Base-by-base conservation (phyloP, 495 filamentous ascomycete species). In the Penicillium simplicissimum region DNA sequence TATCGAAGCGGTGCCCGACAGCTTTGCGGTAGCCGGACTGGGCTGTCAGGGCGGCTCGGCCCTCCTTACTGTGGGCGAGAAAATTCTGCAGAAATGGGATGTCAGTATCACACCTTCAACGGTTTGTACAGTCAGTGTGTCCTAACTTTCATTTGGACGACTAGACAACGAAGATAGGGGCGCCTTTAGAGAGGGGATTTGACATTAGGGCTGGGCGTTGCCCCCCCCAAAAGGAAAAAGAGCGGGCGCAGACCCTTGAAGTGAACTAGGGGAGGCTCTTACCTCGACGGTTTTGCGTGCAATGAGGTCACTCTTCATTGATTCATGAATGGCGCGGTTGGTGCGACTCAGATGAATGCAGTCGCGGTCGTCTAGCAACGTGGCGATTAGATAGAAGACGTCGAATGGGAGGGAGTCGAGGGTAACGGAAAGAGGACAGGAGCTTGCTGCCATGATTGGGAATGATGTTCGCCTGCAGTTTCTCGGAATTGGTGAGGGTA, bases 211-310 rank as follows among this genome's bases (percentile, higher is more conserved):
- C 40, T 52, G 45, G 45, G 13, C 2, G 5, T 52, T 52, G 49
- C 23, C 23, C 10, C 31, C n/a, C 49, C 8, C n/a, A n/a, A 33
- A 51, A 8, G 45, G 45, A 28, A 19, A 21, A n/a, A n/a, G 35
- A 35, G 6, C 4, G 49, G 49, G 49, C 14, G 28, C 49, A 17
- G 33, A 52, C 28, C 23, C 28, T 35, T 28, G 21, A 35, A 52
- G 49, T 52, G 49, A 31, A 13, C 7, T n/a, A 17, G n/a, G 34
- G 49, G 51, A 33, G 56, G 43, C 40, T 37, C 70, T 67, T 67
- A 91, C 89, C 76, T 85, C 77, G 33, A 91, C 78, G 1, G 83
- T 75, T 48, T 76, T 76, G 38, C 81, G 83, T 37, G 87, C 86
- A 47, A 91, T 85, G 9, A 80, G 81, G n/a, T 86, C 80, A 57